Percentiles rank a stretch among this genome's conserved stretches.
phyloP scores from a whole-genome alignment of 306 rosid genomes.

The Astragalus glycyphyllos region DNA sequence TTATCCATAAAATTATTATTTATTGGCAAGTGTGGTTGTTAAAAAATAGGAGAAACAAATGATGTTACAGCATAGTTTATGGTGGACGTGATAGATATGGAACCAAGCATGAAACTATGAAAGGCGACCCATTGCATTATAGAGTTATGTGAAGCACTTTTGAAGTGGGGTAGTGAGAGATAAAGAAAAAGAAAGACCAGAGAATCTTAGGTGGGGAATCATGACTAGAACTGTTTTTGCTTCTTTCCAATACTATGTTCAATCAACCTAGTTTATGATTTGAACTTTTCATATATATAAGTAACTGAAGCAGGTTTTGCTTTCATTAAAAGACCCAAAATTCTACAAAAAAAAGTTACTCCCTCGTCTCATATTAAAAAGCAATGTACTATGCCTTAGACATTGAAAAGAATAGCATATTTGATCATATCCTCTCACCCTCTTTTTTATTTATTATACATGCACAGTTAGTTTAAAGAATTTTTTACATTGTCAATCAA shows the following conservation, averaged over 20 bases:
- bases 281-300: conserved; percentile 31
- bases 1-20: conserved; percentile 4
- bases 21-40: conserved; percentile 45
- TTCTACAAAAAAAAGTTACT: conserved; percentile 21
- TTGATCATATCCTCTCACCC: conserved; percentile 32
- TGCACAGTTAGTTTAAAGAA: too few relatives aligned
- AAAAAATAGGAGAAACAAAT: conserved; percentile 41
- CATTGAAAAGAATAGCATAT: conserved; percentile 33
- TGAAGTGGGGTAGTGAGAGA: conserved; percentile 40
- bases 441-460: not conserved
- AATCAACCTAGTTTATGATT: conserved; percentile 46
- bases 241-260: conserved; percentile 45
- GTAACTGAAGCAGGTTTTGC: conserved; percentile 31
- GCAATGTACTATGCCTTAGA: conserved; percentile 12
- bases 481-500: too few relatives aligned
- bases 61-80: conserved; percentile 28
- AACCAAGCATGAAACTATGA: conserved; percentile 44
- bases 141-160: conserved; percentile 49
- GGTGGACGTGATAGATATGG: conserved; percentile 49
- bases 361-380: too few relatives aligned
- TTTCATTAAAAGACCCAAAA: conserved; percentile 39
- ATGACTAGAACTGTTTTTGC: conserved; percentile 37
- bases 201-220: conserved; percentile 59
- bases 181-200: conserved; percentile 32
- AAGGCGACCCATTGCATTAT: conserved; percentile 52